These are phyloP conservation scores for thale cress (Arabidopsis thaliana) DNA, from an alignment of 345 rosid genomes.

Conservation along the genomic window TAIR10.1 NC_003074.8:4042501-4043000, in stretches of 20 bases:
- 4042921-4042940: slow-evolving; percentile 16
- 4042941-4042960: slow-evolving; percentile 9
- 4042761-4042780: slow-evolving; percentile 28
- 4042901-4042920: slow-evolving; percentile 7
- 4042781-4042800: slow-evolving; percentile 16
- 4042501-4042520: background rate
- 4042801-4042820: slow-evolving; percentile 30
- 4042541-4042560: background rate
- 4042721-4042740: slow-evolving; percentile 21
- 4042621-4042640: slow-evolving; percentile 36
- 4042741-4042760: slow-evolving; percentile 28
- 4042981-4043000: slow-evolving; percentile 27
- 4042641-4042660: slow-evolving; percentile 44
- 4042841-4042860: background rate
- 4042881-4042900: background rate
- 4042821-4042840: slow-evolving; percentile 20
- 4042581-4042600: background rate
- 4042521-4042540: background rate
- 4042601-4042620: background rate
- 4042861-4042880: slow-evolving; percentile 16
- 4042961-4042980: slow-evolving; percentile 12
- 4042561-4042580: background rate
- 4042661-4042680: background rate
- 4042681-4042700: slow-evolving; percentile 13
- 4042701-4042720: slow-evolving; percentile 21